These are phyloP conservation scores for Handroanthus guayacan DNA, from an alignment of 257 asterid genomes.

Conservation along the genomic window DNA sequence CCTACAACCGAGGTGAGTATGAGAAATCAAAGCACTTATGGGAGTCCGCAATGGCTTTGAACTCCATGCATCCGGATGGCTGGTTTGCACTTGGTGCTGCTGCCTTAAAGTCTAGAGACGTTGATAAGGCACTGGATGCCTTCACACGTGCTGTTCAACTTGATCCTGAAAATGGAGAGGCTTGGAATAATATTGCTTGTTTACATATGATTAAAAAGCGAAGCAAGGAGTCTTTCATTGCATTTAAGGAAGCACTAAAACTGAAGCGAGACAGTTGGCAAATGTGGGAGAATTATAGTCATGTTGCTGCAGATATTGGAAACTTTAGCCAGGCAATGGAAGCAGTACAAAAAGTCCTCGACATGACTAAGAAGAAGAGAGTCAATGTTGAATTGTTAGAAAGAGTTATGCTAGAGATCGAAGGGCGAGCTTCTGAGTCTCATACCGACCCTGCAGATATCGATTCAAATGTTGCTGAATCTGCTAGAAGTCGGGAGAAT, in stretches of 20 bases:
- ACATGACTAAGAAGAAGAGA: slow-evolving; percentile 67
- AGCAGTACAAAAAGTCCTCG: slow-evolving; percentile 74
- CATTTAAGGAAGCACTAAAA: slow-evolving; percentile 95
- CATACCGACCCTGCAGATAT: slow-evolving; percentile 18
- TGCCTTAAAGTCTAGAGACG: slow-evolving; percentile 79
- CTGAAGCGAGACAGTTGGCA: slow-evolving; percentile 95
- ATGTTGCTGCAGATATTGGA: slow-evolving; percentile 86
- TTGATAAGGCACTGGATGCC: slow-evolving; percentile 87
- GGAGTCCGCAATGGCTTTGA: slow-evolving; percentile 92
- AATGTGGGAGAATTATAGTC: slow-evolving; percentile 96
- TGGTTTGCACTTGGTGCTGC: slow-evolving; percentile 99
- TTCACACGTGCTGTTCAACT: slow-evolving; percentile 90
- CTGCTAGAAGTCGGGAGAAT: slow-evolving; percentile 55
- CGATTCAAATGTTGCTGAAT: slow-evolving; percentile 34
- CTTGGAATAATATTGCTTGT: slow-evolving; percentile 97
- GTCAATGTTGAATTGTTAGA: slow-evolving; percentile 61
- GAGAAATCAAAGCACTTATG: slow-evolving; percentile 76
- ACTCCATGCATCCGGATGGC: slow-evolving; percentile 88
- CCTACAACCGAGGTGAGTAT: slow-evolving; percentile 84
- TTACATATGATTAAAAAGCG: slow-evolving; percentile 84
- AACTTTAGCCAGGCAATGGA: slow-evolving; percentile 80
- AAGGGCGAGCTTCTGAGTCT: slow-evolving; percentile 46
- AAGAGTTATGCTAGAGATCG: slow-evolving; percentile 69
- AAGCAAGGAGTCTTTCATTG: slow-evolving; percentile 83
- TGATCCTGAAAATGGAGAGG: slow-evolving; percentile 98